Evolutionary conservation across 2,329 filamentous ascomycete genomes (phyloP).

Genomic region (Neodidymelliopsis sp.): DNA sequence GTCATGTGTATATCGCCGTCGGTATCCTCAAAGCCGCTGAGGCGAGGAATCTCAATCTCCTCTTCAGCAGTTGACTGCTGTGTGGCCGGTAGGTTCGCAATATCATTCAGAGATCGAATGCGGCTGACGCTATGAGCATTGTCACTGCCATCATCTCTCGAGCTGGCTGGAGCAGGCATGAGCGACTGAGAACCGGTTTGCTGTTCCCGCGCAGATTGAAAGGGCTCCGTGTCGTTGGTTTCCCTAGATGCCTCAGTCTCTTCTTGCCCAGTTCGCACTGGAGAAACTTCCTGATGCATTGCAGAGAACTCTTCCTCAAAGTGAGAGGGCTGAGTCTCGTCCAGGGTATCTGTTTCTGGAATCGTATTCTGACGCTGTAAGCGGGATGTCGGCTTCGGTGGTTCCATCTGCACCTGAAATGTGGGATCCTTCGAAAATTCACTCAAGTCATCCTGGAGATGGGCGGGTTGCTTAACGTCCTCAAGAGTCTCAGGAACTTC

Average conservation of each 20-base stretch:
- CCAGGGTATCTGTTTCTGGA: conserved; percentile 44
- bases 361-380: conserved; percentile 39
- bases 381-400: conserved; percentile 15
- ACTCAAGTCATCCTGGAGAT: neutral
- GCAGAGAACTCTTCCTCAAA: conserved; percentile 19
- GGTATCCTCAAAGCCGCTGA: conserved; percentile 41
- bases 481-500: conserved; percentile 37
- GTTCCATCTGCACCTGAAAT: neutral
- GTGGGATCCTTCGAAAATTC: neutral
- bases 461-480: conserved; percentile 9
- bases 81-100: conserved; percentile 46
- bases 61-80: conserved; percentile 41
- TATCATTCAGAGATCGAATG: conserved; percentile 46
- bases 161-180: conserved; percentile 16
- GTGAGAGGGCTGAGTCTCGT: conserved; percentile 43
- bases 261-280: neutral
- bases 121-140: conserved; percentile 14
- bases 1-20: conserved; percentile 44
- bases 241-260: conserved; percentile 8
- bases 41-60: conserved; percentile 41
- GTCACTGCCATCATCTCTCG: conserved; percentile 27
- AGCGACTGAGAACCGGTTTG: conserved; percentile 36
- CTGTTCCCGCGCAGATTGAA: conserved; percentile 51
- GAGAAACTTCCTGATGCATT: neutral
- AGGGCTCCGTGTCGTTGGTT: conserved; percentile 32